Conservation (phyloP, 257 asterid genomes). For the Parsonsia alboflavescens region DNA sequence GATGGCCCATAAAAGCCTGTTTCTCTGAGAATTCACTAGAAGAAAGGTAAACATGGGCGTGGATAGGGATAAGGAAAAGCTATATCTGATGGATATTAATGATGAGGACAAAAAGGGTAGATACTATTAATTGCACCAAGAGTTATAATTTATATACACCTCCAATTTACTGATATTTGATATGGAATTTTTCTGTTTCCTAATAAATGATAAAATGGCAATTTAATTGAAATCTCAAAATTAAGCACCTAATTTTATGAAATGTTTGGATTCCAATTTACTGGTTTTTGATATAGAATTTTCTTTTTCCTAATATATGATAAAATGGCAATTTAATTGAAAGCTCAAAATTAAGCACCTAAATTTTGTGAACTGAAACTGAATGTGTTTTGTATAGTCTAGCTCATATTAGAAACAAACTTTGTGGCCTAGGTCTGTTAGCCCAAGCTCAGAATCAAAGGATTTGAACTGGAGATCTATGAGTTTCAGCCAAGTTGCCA, state of each 20-base stretch:
- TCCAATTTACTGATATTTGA: too few relatives aligned
- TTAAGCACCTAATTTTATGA: too few relatives aligned
- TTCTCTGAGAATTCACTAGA: background rate
- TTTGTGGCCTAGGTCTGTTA: background rate
- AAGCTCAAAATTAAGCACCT: background rate
- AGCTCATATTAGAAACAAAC: background rate
- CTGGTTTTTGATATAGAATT: too few relatives aligned
- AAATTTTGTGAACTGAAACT: background rate
- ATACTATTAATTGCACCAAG: background rate
- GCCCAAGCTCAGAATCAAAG: background rate
- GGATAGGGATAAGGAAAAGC: too few relatives aligned
- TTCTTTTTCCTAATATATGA: background rate
- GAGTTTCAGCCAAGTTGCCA: background rate
- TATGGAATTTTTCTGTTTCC: too few relatives aligned
- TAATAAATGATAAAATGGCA: too few relatives aligned
- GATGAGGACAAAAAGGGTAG: background rate
- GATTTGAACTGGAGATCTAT: background rate
- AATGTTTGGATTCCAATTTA: too few relatives aligned
- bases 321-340: background rate
- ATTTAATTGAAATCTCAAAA: too few relatives aligned
- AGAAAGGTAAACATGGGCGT: background rate
- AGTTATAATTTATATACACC: too few relatives aligned
- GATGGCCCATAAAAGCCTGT: background rate
- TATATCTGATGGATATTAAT: background rate
- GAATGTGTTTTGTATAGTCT: background rate